A percentile compares a stretch with the other conserved stretches of the same genome.
These are phyloP conservation scores for Funneliformis geosporum DNA, from an alignment of 192 early-diverging fungal genomes.

Conservation along the genomic window DNA sequence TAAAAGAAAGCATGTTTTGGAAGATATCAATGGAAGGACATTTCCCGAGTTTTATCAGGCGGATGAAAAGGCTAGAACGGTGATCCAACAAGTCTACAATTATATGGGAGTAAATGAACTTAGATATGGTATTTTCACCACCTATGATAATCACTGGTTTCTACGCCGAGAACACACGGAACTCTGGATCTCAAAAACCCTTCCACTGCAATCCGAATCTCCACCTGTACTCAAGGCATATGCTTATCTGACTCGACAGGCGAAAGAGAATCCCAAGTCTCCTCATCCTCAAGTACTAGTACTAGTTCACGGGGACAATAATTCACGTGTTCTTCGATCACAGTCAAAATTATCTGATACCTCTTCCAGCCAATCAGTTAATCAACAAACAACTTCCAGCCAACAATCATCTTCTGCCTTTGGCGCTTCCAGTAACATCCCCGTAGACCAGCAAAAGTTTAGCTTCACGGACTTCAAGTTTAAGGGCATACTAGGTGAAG, in stretches of 20 bases:
- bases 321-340: neutral
- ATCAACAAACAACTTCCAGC: neutral
- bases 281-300: constrained; percentile 7
- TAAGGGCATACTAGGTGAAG: too few species aligned
- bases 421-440: too few species aligned
- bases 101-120: neutral
- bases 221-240: constrained; percentile 26
- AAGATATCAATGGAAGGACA: too few species aligned
- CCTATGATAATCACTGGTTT: constrained; percentile 27
- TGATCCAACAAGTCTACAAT: too few species aligned
- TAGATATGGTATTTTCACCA: constrained; percentile 22
- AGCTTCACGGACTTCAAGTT: too few species aligned
- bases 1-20: too few species aligned
- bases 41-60: too few species aligned
- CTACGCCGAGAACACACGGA: neutral
- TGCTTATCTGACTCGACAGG: constrained; percentile 14
- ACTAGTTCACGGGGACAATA: constrained; percentile 14
- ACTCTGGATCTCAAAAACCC: constrained; percentile 27
- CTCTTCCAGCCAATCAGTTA: neutral
- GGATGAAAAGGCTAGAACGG: too few species aligned
- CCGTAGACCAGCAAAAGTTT: too few species aligned
- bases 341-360: constrained; percentile 13
- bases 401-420: too few species aligned
- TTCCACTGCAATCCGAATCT: constrained; percentile 21
- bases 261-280: constrained; percentile 6